Base-by-base conservation (phyloP, 768 basidiomycete genomes). In the Leccinum boreale region DNA sequence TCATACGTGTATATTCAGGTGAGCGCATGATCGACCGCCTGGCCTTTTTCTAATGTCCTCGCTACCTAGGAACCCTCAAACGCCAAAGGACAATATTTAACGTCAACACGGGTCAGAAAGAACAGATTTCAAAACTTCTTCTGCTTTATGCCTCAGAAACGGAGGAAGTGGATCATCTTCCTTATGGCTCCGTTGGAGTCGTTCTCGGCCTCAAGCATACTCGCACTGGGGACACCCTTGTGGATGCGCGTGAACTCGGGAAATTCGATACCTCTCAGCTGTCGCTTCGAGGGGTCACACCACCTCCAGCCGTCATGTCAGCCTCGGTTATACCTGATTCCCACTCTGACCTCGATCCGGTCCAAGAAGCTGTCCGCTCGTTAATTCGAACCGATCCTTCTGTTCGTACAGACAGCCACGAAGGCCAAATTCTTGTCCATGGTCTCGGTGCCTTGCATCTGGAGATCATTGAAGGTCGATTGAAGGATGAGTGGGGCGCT, bases 321-420 rank as follows among this genome's bases (percentile, higher is more conserved):
- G 86, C 84, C 24, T 89, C 92, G 3, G 83, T 94, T 61, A 81
- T 92, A 53, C 91, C 92, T 15, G 83, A 85, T 42, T 88, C 90
- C 23, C 85, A 90, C 66, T 81, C 88, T 9, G 93, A 94, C 68
- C 74, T 91, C 10, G 81, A 83, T 56, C 85, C 87, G 19, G 89
- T 94, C 2, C 86, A 91, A 73, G 80, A 85, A 49, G 92, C 92
- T 9, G 75, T 94, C 19, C 76, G 80, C 26, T 76, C 88, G 1
- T 75, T 94, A 26, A 77, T 83, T 17, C 86, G 92, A n/a, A 94
- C 93, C 1, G 92, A 94, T 66, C 92, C 92, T n/a, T 93, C 91
- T 1, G 83, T 93, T 28, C 86, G 93, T 19, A 77, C 86, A 29
- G 92, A 93, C 54, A 75, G 77, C 3, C 86, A 90, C 55, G 92